Base-by-base conservation (phyloP, 345 rosid genomes). In the Hibiscus mutabilis region DNA sequence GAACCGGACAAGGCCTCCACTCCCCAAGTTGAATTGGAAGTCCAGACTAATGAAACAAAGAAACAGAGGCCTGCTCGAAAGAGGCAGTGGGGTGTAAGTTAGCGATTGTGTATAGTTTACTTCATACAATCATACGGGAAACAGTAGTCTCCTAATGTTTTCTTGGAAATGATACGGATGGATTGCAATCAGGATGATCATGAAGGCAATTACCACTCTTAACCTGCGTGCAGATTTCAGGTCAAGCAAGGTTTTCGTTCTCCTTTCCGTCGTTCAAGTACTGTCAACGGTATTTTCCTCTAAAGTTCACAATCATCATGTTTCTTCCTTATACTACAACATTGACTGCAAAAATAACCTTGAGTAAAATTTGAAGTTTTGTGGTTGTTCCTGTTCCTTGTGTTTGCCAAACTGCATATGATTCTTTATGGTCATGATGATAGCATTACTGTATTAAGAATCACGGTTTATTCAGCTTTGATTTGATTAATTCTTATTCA, bases 21-120 rank as follows among this genome's bases (percentile, higher is more conserved):
- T 25, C 68, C 18, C 51, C 83, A 65, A 37, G 74, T 69, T 56
- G 83, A 79, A 56, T 15, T 31, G 44, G 16, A 16, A 53, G 76
- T 64, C 11, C 79, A 78, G 60, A 64, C 77, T n/a, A 53, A 51
- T 68, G 83, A 65, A 68, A 47, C 59, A 6, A 82, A 74, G 79
- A 80, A 66, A 66, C 76, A 73, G 19, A 79, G 89, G 74, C 88
- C 89, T 46, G 64, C 82, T 49, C 77, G 85, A 67, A 85, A 85
- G 84, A 85, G 95, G 76, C 84, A 73, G 63, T 85, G 97, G 90
- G 75, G 78, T 73, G 85, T 77, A 76, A 78, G 59, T 55, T 84
- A 75, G 53, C 55, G 51, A 35, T 35, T 35, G 8, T 35, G 8
- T 6, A 31, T 31, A 27, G 13, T 29, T 66, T 42, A 42, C 12